Evolutionary conservation across 306 rosid genomes (phyloP).

Genomic region (Macrotyloma uniflorum): DNA sequence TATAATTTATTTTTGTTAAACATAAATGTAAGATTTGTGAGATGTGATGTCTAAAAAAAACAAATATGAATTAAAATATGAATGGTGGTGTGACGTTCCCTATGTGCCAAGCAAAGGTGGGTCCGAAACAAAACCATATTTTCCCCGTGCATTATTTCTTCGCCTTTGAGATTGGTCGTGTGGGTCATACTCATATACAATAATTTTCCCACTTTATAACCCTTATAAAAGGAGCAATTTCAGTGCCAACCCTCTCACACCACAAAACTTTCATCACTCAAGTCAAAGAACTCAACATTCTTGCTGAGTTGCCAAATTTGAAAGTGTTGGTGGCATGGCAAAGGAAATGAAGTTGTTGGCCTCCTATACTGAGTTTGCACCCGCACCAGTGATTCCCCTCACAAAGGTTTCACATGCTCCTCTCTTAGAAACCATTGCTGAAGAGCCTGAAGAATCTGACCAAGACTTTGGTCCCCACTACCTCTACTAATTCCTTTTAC

Average conservation of each 20-base stretch:
- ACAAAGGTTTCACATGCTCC: conserved; percentile 52
- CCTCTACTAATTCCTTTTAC: background rate
- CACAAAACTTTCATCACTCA: too few species aligned
- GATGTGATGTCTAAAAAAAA: too few species aligned
- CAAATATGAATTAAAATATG: too few species aligned
- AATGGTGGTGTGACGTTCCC: background rate
- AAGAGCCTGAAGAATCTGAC: conserved; percentile 51
- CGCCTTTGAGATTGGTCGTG: background rate
- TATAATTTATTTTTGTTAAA: too few species aligned
- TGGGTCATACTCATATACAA: background rate
- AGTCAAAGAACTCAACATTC: background rate
- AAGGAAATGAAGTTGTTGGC: conserved; percentile 42
- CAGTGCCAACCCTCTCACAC: conserved; percentile 20
- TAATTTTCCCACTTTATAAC: background rate
- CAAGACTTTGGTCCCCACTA: conserved; percentile 7
- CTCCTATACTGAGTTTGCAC: conserved; percentile 59
- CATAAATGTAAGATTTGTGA: too few species aligned
- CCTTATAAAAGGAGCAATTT: conserved; percentile 31
- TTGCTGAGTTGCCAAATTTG: too few species aligned
- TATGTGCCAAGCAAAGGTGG: background rate
- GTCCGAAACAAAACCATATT: background rate
- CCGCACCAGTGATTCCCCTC: conserved; percentile 48
- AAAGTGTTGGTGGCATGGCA: conserved; percentile 43
- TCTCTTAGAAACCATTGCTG: conserved; percentile 56
- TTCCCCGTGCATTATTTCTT: conserved; percentile 4